These are phyloP conservation scores for Candida ulmi DNA, from an alignment of 805 yeast species.

Conservation along the genomic window DNA sequence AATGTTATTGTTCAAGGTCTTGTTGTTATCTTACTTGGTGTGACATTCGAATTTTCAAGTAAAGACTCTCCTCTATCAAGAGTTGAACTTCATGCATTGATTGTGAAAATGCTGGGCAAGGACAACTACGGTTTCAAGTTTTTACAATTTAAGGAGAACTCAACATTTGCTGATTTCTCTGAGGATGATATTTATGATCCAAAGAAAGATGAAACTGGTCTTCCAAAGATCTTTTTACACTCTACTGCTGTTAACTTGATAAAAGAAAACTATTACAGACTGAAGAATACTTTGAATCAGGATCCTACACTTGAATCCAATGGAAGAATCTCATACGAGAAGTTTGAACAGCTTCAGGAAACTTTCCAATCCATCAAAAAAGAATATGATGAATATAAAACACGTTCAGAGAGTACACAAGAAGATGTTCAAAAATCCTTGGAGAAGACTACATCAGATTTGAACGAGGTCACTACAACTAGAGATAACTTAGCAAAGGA, in stretches of 20 bases:
- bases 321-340: constrained; percentile 55
- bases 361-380: constrained; percentile 30
- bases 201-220: constrained; percentile 71
- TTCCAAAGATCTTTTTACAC: constrained; percentile 79
- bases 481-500: constrained; percentile 10
- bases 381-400: constrained; percentile 28
- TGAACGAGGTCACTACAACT: constrained; percentile 8
- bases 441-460: constrained; percentile 9
- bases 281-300: constrained; percentile 63
- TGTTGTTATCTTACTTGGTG: constrained; percentile 65
- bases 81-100: constrained; percentile 49
- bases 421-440: constrained; percentile 19
- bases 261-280: constrained; percentile 63
- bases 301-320: constrained; percentile 74
- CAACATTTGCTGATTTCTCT: constrained; percentile 51
- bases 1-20: constrained; percentile 66
- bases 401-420: constrained; percentile 26
- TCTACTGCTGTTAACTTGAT: constrained; percentile 56
- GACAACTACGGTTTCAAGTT: constrained; percentile 74
- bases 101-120: constrained; percentile 70
- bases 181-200: constrained; percentile 43
- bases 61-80: constrained; percentile 49
- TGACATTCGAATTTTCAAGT: constrained; percentile 78
- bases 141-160: constrained; percentile 61
- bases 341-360: constrained; percentile 28